phyloP scores from a whole-genome alignment of 805 yeast species.

The Lipomyces kockii region DNA sequence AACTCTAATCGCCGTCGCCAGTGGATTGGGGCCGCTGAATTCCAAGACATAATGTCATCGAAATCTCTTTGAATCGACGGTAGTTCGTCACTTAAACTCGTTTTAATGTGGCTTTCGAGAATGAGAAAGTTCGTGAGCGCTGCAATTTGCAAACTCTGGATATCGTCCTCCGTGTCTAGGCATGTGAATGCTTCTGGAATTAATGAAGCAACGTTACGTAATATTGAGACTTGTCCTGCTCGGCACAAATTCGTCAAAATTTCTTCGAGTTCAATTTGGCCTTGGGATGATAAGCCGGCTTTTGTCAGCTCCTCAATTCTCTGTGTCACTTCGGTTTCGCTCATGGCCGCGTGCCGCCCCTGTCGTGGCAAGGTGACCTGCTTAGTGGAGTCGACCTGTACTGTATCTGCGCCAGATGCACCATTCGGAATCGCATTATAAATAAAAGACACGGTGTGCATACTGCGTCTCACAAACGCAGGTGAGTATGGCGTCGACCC shows the following conservation, averaged over 20 bases:
- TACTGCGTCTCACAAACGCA: background rate
- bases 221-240: background rate
- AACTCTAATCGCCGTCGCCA: constrained; percentile 44
- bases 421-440: background rate
- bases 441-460: background rate
- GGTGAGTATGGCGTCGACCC: background rate
- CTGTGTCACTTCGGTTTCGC: background rate
- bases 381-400: background rate
- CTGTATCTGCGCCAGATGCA: background rate
- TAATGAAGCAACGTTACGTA: background rate
- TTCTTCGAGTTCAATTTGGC: background rate
- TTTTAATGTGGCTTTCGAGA: background rate
- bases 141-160: constrained; percentile 13
- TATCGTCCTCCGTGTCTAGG: constrained; percentile 18
- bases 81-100: background rate
- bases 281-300: background rate
- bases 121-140: constrained; percentile 21
- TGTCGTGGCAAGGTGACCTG: background rate
- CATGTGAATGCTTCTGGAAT: constrained; percentile 8
- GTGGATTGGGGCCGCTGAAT: constrained; percentile 25
- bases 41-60: background rate
- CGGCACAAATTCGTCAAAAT: background rate
- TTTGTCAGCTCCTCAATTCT: background rate
- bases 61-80: background rate
- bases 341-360: background rate